phyloP scores from a whole-genome alignment of 2,329 filamentous ascomycete genomes.

The Penicillium verrucosum region DNA sequence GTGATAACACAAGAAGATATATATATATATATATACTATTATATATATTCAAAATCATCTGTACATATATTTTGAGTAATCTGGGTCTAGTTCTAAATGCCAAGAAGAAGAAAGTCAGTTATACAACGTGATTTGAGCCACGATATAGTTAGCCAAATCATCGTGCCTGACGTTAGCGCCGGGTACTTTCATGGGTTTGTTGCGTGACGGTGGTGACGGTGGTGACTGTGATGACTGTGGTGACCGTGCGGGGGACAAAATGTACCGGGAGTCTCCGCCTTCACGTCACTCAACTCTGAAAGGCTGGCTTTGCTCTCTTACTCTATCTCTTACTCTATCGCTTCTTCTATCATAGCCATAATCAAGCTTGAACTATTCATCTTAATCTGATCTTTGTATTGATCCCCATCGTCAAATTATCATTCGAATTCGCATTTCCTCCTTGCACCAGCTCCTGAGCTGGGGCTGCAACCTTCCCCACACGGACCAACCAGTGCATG shows the following conservation, averaged over 20 bases:
- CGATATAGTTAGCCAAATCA: background rate
- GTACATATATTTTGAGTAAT: background rate
- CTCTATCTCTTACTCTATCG: background rate
- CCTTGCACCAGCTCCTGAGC: background rate
- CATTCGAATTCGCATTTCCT: background rate
- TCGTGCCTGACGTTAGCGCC: constrained; percentile 20
- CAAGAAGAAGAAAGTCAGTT: background rate
- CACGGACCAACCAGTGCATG: constrained; percentile 11
- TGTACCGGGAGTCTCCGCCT: constrained; percentile 16
- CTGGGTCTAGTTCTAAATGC: background rate
- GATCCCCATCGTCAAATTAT: background rate
- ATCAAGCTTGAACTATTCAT: background rate
- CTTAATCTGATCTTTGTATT: background rate
- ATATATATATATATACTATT: background rate
- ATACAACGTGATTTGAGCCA: background rate
- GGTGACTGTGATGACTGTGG: background rate
- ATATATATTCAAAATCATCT: background rate
- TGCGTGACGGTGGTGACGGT: background rate
- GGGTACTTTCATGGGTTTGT: background rate
- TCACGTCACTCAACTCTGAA: constrained; percentile 9
- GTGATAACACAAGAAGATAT: background rate
- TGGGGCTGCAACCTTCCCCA: constrained; percentile 8
- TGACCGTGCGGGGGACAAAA: constrained; percentile 8
- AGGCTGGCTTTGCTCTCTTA: constrained; percentile 4
- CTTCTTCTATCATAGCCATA: background rate